phyloP scores from a whole-genome alignment of 2,329 filamentous ascomycete genomes.

The Microascus cirrosus region DNA sequence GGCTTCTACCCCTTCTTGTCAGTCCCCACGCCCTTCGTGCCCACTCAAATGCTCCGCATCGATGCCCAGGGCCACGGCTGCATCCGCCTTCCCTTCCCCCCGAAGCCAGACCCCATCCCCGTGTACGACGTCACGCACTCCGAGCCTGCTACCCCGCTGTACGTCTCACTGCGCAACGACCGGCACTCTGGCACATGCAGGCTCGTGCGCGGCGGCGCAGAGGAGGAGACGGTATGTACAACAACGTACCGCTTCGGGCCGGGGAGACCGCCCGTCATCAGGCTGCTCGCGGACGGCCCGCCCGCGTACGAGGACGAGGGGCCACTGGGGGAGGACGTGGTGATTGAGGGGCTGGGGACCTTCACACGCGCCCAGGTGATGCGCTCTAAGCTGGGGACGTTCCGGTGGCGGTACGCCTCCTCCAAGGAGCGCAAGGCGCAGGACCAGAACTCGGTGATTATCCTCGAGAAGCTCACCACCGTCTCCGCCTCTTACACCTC shows the following conservation, averaged over 20 bases:
- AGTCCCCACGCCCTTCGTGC: conserved; percentile 19
- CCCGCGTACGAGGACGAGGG: conserved; percentile 16
- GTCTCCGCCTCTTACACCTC: conserved; percentile 10
- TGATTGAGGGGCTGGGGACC: conserved; percentile 17
- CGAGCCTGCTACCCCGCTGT: conserved; percentile 26
- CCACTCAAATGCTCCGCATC: conserved; percentile 36
- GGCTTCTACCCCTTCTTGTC: not conserved
- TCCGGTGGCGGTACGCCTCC: conserved; percentile 45
- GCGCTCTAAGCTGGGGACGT: conserved; percentile 33
- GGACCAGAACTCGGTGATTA: conserved; percentile 30
- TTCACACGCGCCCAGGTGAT: conserved; percentile 29
- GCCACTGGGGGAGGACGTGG: conserved; percentile 19
- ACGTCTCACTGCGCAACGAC: conserved; percentile 36
- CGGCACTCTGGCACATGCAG: conserved; percentile 34
- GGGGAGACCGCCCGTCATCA: conserved; percentile 34
- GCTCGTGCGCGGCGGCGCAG: conserved; percentile 25
- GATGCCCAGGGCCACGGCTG: conserved; percentile 30
- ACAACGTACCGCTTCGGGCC: conserved; percentile 49
- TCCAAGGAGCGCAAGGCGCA: conserved; percentile 30
- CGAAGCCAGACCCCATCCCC: conserved; percentile 25
- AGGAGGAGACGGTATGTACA: conserved; percentile 21
- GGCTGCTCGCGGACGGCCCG: conserved; percentile 5
- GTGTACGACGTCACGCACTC: conserved; percentile 26
- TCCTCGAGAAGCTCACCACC: conserved; percentile 35
- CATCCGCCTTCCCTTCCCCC: conserved; percentile 28